phyloP scores from a whole-genome alignment of 176 grass and related monocot genomes.

The Oryza longistaminata region DNA sequence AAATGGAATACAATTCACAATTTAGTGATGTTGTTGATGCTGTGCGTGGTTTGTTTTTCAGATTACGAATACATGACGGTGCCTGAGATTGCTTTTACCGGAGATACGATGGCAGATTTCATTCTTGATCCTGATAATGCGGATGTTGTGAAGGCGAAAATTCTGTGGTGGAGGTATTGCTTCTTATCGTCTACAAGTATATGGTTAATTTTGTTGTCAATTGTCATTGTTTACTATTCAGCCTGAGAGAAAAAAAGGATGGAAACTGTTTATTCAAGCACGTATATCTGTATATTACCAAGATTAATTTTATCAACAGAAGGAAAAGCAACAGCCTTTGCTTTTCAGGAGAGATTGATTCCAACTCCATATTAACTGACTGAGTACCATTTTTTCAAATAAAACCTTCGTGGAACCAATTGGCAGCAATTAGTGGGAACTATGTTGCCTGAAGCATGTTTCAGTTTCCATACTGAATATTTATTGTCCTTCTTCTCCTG shows the following conservation, averaged over 20 bases:
- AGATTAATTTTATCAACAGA: neutral
- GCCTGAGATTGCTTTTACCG: conserved; percentile 93
- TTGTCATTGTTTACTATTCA: neutral
- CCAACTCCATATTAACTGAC: neutral
- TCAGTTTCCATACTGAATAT: neutral
- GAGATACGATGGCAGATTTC: conserved; percentile 93
- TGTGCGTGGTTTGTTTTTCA: conserved; percentile 18
- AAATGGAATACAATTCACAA: neutral
- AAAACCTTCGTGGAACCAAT: neutral
- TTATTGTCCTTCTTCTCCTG: neutral
- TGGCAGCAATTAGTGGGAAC: neutral
- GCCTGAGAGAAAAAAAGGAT: neutral
- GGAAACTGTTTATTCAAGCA: neutral
- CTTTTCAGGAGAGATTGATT: neutral
- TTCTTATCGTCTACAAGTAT: conserved; percentile 1
- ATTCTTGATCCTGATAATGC: conserved; percentile 80
- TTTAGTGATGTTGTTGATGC: conserved; percentile 14
- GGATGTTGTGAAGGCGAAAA: conserved; percentile 60
- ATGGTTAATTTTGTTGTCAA: conserved; percentile 3
- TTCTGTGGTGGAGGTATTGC: conserved; percentile 72
- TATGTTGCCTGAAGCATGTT: neutral
- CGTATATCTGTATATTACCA: neutral
- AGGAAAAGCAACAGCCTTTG: neutral
- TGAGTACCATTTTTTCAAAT: neutral
- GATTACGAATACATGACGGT: conserved; percentile 70